These are phyloP conservation scores for Suhomyces kunorum DNA, from an alignment of 1,139 yeast species.

Conservation along the genomic window DNA sequence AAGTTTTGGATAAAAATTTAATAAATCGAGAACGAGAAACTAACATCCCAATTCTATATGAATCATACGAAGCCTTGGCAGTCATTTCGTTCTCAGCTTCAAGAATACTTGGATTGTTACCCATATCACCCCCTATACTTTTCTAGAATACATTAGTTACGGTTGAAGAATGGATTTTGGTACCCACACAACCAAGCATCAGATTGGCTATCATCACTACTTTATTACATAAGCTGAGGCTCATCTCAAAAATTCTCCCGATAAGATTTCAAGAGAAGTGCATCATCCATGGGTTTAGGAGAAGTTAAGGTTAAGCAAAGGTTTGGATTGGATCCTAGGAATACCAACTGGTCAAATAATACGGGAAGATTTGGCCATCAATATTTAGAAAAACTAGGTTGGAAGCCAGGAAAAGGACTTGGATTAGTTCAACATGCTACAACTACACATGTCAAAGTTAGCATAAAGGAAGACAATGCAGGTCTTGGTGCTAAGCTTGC, in stretches of 20 bases:
- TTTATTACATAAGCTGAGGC: slow-evolving; percentile 12
- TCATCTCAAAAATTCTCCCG: slow-evolving; percentile 6
- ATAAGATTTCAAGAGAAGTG: too few species aligned
- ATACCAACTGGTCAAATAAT: slow-evolving; percentile 92
- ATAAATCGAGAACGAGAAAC: too few species aligned
- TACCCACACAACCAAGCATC: background rate
- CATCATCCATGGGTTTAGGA: slow-evolving; percentile 81
- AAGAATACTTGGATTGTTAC: too few species aligned
- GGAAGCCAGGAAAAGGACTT: slow-evolving; percentile 89
- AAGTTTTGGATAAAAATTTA: too few species aligned
- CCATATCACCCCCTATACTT: too few species aligned
- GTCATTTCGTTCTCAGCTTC: too few species aligned
- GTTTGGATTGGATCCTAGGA: slow-evolving; percentile 91
- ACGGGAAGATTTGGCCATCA: slow-evolving; percentile 84
- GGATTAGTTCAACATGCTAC: slow-evolving; percentile 67
- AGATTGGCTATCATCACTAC: background rate
- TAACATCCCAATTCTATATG: too few species aligned
- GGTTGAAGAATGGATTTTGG: too few species aligned
- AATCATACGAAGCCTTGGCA: too few species aligned
- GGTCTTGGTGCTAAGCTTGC: slow-evolving; percentile 86
- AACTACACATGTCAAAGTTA: slow-evolving; percentile 80
- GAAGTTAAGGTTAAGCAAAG: slow-evolving; percentile 80
- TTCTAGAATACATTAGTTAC: too few species aligned
- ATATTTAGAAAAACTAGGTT: slow-evolving; percentile 78
- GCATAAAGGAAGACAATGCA: slow-evolving; percentile 73